These are phyloP conservation scores for Phytophthora brassicae DNA, from an alignment of 352 stramenopile genomes.

Conservation along the genomic window DNA sequence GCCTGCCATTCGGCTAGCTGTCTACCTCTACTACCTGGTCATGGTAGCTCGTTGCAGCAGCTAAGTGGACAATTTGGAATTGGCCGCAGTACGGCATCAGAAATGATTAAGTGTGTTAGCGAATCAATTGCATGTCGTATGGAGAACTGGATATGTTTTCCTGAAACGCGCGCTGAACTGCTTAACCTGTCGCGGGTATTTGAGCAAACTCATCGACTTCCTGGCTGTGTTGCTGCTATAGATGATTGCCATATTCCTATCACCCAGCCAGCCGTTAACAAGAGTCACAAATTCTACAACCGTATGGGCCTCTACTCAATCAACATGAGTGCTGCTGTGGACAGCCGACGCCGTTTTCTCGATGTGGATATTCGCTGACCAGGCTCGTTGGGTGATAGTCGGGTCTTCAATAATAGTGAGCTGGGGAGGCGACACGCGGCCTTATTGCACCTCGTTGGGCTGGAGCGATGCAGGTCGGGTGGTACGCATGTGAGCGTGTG, in stretches of 20 bases:
- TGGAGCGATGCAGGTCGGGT: background rate
- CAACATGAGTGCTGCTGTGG: slow-evolving; percentile 1
- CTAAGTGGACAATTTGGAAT: too few species aligned
- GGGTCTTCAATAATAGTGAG: slow-evolving; percentile 3
- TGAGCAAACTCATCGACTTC: too few species aligned
- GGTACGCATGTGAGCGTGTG: background rate
- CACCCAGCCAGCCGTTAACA: background rate
- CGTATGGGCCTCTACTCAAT: slow-evolving; percentile 3
- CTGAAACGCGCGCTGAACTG: too few species aligned
- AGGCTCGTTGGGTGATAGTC: slow-evolving; percentile 1
- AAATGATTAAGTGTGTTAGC: too few species aligned
- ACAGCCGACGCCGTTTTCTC: background rate
- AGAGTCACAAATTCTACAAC: slow-evolving; percentile 2
- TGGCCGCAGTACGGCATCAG: too few species aligned
- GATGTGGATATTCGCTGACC: slow-evolving; percentile 1
- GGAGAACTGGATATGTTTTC: too few species aligned
- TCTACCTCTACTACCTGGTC: too few species aligned
- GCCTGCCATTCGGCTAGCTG: too few species aligned
- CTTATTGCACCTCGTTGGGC: background rate
- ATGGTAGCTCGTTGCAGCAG: too few species aligned
- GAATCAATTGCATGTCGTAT: too few species aligned
- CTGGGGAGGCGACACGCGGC: background rate
- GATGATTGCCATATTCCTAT: slow-evolving; percentile 1
- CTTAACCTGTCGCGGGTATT: too few species aligned
- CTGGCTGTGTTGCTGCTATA: background rate